Evolutionary conservation across 441 rosid genomes (phyloP), one percentile per base, ranked within the genome.

Genomic region (Erysimum pusillum): DNA sequence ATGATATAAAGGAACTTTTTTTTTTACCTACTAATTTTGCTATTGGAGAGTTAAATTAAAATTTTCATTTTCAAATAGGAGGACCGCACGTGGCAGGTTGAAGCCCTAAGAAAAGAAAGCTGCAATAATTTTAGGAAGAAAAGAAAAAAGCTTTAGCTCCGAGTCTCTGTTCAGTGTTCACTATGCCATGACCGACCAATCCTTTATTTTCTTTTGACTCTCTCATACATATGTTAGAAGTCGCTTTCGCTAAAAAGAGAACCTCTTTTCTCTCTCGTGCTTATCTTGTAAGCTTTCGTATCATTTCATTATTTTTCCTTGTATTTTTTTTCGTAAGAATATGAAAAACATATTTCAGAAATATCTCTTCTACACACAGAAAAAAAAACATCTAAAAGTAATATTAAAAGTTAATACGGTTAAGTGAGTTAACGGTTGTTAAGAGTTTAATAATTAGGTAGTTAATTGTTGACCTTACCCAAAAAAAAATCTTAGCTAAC

Each of bases 221-320:
- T 48, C 60, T 10, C 7, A 77, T 51, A 41, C 73, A 57, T 20
- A 66, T 51, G 77, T 71, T 73, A 42, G 44, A 74, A 9, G 91
- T 91, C 92, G 80, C 87, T 88, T 83, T 91, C 94, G 73, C 41
- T 71, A 63, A 76, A 89, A 91, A 85, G 94, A 78, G 69, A 56
- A 73, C 71, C 69, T 67, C 81, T 70, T 78, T 66, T 72, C 69
- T 79, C 84, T 69, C 79, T 88, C 90, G 87, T 86, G 91, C 91
- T 86, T 85, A 84, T 87, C 88, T 57, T 73, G 80, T 77, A 60
- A 54, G 74, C 83, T 78, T 84, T 75, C 77, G 39, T 39, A 48
- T 70, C 45, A 35, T 7, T 61, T 71, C 46, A 36, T 6, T 57
- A 39, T 67, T 60, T 48, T 41, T 42, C 9, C 17, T 63, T 54